Evolutionary conservation across 345 rosid species (phyloP).

Genomic region (Theobroma cacao): DNA sequence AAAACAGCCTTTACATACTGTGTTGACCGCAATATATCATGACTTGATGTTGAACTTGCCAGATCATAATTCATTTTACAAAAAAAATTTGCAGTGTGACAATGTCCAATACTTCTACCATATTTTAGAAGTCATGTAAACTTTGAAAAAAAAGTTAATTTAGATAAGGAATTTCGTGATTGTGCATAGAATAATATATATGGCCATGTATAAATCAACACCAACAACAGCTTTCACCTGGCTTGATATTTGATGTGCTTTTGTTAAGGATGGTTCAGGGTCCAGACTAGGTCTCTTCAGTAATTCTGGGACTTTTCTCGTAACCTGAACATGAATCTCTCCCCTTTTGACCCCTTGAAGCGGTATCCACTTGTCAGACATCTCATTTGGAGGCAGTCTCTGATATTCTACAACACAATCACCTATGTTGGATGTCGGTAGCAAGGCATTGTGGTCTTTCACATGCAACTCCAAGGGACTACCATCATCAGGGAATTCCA

Average conservation of each 20-base stretch:
- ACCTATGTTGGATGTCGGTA: slow-evolving; percentile 85
- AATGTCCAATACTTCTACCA: background rate
- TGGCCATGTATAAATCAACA: background rate
- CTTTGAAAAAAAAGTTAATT: background rate
- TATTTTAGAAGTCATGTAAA: background rate
- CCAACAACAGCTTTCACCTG: slow-evolving; percentile 36
- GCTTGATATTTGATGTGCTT: slow-evolving; percentile 47
- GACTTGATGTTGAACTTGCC: background rate
- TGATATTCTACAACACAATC: slow-evolving; percentile 85
- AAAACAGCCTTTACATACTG: background rate
- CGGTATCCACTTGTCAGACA: slow-evolving; percentile 94
- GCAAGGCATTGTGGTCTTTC: slow-evolving; percentile 83
- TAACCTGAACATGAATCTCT: slow-evolving; percentile 75
- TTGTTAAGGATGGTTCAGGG: slow-evolving; percentile 53
- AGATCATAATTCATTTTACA: background rate
- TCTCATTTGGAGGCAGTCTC: slow-evolving; percentile 71
- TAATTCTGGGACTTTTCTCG: slow-evolving; percentile 66
- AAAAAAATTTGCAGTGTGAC: background rate
- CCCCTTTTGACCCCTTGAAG: slow-evolving; percentile 92
- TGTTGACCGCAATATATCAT: background rate
- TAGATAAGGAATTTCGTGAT: background rate
- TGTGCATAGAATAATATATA: background rate
- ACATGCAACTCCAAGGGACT: slow-evolving; percentile 73
- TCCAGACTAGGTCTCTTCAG: slow-evolving; percentile 49
- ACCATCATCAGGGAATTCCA: slow-evolving; percentile 86